phyloP scores from a whole-genome alignment of 2,329 filamentous ascomycete species.

The Juglanconis oblonga region DNA sequence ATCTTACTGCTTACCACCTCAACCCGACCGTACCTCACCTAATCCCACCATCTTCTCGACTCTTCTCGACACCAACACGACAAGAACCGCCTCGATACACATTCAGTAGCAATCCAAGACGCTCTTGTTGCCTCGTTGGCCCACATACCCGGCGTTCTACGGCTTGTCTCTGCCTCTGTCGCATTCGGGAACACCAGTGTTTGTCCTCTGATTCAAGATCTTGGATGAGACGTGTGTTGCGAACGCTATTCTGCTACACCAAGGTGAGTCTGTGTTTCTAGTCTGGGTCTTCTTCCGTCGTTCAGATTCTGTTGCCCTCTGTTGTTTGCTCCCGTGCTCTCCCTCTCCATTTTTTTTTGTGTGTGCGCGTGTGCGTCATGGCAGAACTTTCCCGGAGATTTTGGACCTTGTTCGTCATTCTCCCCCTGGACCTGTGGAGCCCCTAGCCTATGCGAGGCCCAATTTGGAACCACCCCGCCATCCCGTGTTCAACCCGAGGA shows the following conservation, averaged over 20 bases:
- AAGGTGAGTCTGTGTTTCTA: constrained; percentile 14
- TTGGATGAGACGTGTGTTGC: constrained; percentile 5
- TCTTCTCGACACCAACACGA: neutral
- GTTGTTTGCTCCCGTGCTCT: neutral
- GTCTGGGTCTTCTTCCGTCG: neutral
- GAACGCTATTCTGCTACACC: neutral
- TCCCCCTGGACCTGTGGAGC: constrained; percentile 12
- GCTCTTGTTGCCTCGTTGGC: neutral
- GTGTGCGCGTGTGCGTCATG: constrained; percentile 15
- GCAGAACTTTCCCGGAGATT: constrained; percentile 14
- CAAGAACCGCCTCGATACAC: neutral
- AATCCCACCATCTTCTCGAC: neutral
- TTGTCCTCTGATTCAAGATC: neutral
- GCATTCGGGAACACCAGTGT: constrained; percentile 1
- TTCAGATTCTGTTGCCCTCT: neutral
- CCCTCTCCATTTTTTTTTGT: neutral
- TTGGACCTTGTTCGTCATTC: constrained; percentile 9
- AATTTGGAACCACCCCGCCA: constrained; percentile 8
- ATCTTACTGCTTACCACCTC: constrained; percentile 1
- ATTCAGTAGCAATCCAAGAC: neutral
- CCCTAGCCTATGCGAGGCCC: constrained; percentile 7
- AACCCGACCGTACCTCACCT: neutral
- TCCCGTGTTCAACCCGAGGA: constrained; percentile 2
- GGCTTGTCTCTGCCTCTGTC: constrained; percentile 3
- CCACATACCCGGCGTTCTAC: constrained; percentile 4